Evolutionary conservation across 768 basidiomycete species (phyloP).

Genomic region (Clavulina sp.): DNA sequence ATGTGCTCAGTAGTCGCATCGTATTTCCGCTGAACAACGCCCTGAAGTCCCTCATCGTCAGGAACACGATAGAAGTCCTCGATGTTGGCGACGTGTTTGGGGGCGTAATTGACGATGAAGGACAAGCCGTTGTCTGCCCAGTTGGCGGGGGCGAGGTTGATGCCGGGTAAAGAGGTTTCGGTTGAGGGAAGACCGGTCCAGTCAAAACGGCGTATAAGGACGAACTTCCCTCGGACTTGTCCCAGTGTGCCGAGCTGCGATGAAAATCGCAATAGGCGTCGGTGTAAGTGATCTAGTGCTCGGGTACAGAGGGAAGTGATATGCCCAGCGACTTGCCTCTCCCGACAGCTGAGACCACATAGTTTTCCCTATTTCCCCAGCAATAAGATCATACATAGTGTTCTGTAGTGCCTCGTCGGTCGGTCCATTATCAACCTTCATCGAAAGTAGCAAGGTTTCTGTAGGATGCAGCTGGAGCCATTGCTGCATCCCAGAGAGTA

Average conservation of each 20-base stretch:
- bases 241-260: constrained; percentile 24
- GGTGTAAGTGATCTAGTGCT: neutral
- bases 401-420: constrained; percentile 29
- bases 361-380: constrained; percentile 23
- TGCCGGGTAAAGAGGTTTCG: constrained; percentile 10
- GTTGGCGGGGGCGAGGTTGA: constrained; percentile 24
- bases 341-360: constrained; percentile 33
- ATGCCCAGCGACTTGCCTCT: constrained; percentile 16
- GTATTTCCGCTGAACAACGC: neutral
- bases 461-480: constrained; percentile 36
- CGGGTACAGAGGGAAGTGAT: neutral
- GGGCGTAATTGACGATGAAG: constrained; percentile 17
- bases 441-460: constrained; percentile 32
- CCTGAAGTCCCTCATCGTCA: neutral
- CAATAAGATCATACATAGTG: constrained; percentile 24
- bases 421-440: constrained; percentile 32
- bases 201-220: constrained; percentile 31
- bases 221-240: constrained; percentile 34
- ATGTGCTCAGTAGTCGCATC: neutral
- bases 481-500: constrained; percentile 32
- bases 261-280: neutral
- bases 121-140: constrained; percentile 34
- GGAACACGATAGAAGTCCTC: constrained; percentile 13
- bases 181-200: constrained; percentile 1
- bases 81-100: constrained; percentile 6